These are phyloP conservation scores for Vigna hirtella DNA, from an alignment of 306 rosid genomes.

Conservation along the genomic window DNA sequence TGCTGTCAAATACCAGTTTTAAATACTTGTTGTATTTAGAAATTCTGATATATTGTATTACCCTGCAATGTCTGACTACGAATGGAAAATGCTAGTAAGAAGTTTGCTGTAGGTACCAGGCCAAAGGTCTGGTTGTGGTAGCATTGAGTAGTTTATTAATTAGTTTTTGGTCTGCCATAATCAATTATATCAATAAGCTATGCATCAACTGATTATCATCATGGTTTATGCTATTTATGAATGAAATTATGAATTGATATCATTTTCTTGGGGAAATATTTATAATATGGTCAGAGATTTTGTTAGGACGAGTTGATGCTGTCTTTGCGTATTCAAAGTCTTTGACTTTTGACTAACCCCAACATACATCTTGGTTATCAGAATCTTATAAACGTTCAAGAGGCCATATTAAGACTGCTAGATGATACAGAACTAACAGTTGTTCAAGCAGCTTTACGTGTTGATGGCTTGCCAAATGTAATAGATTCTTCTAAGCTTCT, in stretches of 20 bases:
- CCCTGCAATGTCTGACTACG: neutral
- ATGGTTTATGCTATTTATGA: constrained; percentile 1
- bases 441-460: constrained; percentile 72
- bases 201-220: neutral
- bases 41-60: neutral
- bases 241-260: constrained; percentile 17
- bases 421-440: constrained; percentile 82
- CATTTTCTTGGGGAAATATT: neutral
- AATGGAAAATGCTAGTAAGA: neutral
- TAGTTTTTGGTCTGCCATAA: neutral
- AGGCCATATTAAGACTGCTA: constrained; percentile 76
- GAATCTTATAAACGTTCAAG: constrained; percentile 71
- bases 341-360: constrained; percentile 26
- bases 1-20: constrained; percentile 4
- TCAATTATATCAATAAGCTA: neutral
- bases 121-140: neutral
- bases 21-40: constrained; percentile 1
- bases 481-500: constrained; percentile 63
- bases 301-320: constrained; percentile 2
- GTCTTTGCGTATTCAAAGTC: constrained; percentile 25
- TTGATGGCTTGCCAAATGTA: constrained; percentile 66
- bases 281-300: constrained; percentile 14
- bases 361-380: constrained; percentile 48
- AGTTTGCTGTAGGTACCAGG: neutral
- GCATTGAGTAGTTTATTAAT: constrained; percentile 3